Base-by-base conservation (phyloP, 2,329 filamentous ascomycete genomes). In the Neospermospora avenae region DNA sequence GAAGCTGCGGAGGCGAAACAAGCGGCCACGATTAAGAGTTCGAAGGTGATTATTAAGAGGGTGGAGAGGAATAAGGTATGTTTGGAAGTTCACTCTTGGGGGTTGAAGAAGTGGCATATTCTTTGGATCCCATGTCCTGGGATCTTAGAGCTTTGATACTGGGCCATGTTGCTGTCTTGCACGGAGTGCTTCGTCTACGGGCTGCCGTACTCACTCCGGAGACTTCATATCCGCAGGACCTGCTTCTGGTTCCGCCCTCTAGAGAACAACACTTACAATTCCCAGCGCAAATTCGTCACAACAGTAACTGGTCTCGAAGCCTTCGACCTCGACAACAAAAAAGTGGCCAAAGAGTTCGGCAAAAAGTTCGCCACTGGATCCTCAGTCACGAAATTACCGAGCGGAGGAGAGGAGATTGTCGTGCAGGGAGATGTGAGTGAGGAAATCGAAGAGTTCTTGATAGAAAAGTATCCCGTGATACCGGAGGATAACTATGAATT, bases 311-410 rank as follows among this genome's bases (percentile, higher is more conserved):
- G 95, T 0, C 81, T 99, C 20, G 95, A 99, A 75, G 86, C 88
- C 0, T 96, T 97, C 71, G 91, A 91, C 0, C 76, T 98, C 44
- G 93, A 98, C 59, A 82, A 97, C 71, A 99, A 99, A 77, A 98
- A 97, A 79, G 83, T 96, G 7, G 88, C 93, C 60, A 98, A 98
- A 80, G 95, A 98, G 72, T 87, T 98, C 68, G 95, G 95, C 64
- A 99, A 98, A 84, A 98, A 97, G 78, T 98, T 99, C 73, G 95
- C 95, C 31, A 98, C 95, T 10, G 95, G 95, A 0, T 89, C 87
- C 16, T 93, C 88, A 46, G 95, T 99, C 46, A 98, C 93, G 8
- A 96, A 97, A 78, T 84, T 89, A 1, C 84, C 91, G 0, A 87
- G 86, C 58, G 91, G 91, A 22, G 90, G 90, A 18, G 95, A 99